phyloP scores from a whole-genome alignment of 495 filamentous ascomycete genomes.

The Aspergillus funiculosus region DNA sequence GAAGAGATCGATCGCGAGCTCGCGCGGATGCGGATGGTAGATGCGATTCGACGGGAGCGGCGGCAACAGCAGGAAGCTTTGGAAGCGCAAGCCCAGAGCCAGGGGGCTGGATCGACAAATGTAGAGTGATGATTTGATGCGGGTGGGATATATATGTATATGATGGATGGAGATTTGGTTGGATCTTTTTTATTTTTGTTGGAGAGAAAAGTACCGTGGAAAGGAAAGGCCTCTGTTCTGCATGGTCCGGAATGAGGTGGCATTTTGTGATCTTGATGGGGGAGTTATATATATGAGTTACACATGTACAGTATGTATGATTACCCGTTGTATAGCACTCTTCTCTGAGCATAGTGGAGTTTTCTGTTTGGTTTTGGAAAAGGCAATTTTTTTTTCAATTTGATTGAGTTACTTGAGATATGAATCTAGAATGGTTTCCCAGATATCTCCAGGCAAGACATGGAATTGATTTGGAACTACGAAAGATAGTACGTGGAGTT shows the following conservation, averaged over 20 bases:
- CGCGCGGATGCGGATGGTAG: constrained; percentile 56
- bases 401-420: background rate
- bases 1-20: constrained; percentile 82
- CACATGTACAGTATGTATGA: constrained; percentile 17
- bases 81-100: constrained; percentile 43
- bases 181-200: background rate
- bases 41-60: constrained; percentile 40
- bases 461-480: no score
- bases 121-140: constrained; percentile 15
- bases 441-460: background rate
- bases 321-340: constrained; percentile 31
- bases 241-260: constrained; percentile 4
- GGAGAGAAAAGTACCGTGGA: background rate
- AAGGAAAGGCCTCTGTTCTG: constrained; percentile 4
- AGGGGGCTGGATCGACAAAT: constrained; percentile 23
- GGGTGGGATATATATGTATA: background rate
- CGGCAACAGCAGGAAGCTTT: constrained; percentile 54
- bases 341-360: constrained; percentile 36
- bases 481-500: no score
- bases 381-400: background rate
- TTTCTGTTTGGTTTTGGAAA: constrained; percentile 11
- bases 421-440: background rate
- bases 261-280: background rate
- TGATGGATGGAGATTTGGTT: background rate
- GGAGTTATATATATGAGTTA: constrained; percentile 13